Conservation (phyloP, 345 rosid genomes). For the Sisymbrium altissimum region DNA sequence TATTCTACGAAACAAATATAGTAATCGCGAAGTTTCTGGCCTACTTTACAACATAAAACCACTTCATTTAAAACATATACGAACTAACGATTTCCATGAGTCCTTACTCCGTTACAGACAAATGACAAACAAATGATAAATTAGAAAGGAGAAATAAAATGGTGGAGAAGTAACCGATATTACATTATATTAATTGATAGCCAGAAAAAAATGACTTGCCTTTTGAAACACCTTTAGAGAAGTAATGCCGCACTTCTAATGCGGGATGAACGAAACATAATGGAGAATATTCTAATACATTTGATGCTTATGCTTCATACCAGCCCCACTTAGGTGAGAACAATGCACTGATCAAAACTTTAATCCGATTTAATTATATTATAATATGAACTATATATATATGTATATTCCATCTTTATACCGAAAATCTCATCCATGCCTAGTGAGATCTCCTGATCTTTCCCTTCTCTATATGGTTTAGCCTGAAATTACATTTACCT, state of each 20-base stretch:
- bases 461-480: constrained; percentile 10
- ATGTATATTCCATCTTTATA: background rate
- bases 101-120: background rate
- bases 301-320: background rate
- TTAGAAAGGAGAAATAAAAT: background rate
- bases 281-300: constrained; percentile 1
- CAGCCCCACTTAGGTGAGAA: background rate
- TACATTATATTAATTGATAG: constrained; percentile 6
- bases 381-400: background rate
- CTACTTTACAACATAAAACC: constrained; percentile 9
- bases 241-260: background rate
- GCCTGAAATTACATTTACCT: background rate
- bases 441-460: constrained; percentile 2
- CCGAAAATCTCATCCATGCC: constrained; percentile 6
- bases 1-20: too few relatives aligned
- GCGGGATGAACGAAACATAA: constrained; percentile 15
- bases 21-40: constrained; percentile 1
- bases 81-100: background rate
- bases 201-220: constrained; percentile 37
- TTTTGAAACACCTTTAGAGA: constrained; percentile 14
- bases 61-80: too few relatives aligned
- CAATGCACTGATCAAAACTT: background rate
- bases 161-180: background rate
- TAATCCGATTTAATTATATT: background rate
- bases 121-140: background rate